Evolutionary conservation across 345 rosid genomes (phyloP), one percentile per base, ranked within the genome.

Genomic region (Citrus inodora): DNA sequence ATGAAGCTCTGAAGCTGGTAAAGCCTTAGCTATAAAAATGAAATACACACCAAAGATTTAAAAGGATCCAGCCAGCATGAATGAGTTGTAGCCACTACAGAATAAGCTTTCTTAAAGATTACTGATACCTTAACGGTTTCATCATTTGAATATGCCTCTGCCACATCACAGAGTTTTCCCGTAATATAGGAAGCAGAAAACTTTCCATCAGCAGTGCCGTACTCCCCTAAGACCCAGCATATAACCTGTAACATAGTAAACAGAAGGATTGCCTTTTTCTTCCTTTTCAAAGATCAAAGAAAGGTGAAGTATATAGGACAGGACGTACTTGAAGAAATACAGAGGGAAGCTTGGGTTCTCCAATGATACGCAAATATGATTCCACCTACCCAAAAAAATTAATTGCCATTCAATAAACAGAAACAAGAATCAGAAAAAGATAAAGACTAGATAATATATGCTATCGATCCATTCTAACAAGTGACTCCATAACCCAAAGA

Each of bases 181-280:
- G 92, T 88, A 59, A 94, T 86, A 71, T 94, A 92, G 51, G 94
- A 91, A 60, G 94, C 90, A 76, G 99, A 89, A 81, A 88, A 92
- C 81, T 91, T 91, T 74, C 93, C 94, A 80, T 92, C 74, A 19
- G 62, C 74, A 51, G 42, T 71, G 42, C 74, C 98, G 71, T 92
- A 96, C 78, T 96, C 98, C 81, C 99, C 99, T 86, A 92, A 77
- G 63, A 94, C 98, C 98, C 99, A 96, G 81, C 98, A 96, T 78
- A 94, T 93, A 75, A 96, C 94, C 99, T 96, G 85, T n/a, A 76
- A 75, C 62, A 83, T 22, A 37, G 58, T 28, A 67, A 60, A 46
- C 28, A 56, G 9, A 8, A 73, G 11, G 6, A 13, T 55, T 55
- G 21, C 7, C 7, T 35, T 35, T 24, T 21, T 5, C 13, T 35